phyloP scores from a whole-genome alignment of 2,329 filamentous ascomycete genomes.

The Talaromyces sp. region DNA sequence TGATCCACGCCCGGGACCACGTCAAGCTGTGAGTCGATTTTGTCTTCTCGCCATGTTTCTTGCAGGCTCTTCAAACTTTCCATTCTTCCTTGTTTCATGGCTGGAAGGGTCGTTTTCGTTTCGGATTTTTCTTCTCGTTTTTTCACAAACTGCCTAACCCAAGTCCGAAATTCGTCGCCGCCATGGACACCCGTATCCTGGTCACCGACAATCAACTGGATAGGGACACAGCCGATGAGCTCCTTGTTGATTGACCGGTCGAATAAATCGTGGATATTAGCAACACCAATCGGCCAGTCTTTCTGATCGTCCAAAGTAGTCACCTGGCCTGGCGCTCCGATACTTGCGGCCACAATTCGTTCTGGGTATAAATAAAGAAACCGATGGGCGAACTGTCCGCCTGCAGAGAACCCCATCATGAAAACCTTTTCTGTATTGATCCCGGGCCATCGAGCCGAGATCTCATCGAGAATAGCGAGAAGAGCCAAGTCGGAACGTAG shows the following conservation, averaged over 20 bases:
- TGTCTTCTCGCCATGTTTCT: conserved; percentile 15
- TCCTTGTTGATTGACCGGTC: neutral
- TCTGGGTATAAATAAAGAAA: conserved; percentile 31
- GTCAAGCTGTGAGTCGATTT: conserved; percentile 18
- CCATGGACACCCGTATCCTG: neutral
- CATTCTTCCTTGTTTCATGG: neutral
- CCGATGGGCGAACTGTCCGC: conserved; percentile 28
- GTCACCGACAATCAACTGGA: conserved; percentile 2
- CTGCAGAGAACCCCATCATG: conserved; percentile 27
- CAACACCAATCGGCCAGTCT: conserved; percentile 6
- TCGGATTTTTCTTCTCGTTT: neutral
- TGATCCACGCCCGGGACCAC: conserved; percentile 21
- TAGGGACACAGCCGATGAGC: neutral
- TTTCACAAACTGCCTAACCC: neutral
- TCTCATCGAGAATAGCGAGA: conserved; percentile 27
- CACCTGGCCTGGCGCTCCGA: conserved; percentile 27
- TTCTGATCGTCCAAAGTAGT: conserved; percentile 20
- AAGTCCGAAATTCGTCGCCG: neutral
- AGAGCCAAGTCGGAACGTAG: conserved; percentile 24
- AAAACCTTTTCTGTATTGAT: conserved; percentile 24
- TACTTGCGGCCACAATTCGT: conserved; percentile 21
- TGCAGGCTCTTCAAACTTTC: conserved; percentile 9
- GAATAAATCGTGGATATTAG: conserved; percentile 1
- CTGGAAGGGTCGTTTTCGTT: neutral
- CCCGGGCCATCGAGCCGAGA: conserved; percentile 23